phyloP scores from a whole-genome alignment of 2,329 filamentous ascomycete genomes.

The Talaromyces sp. region DNA sequence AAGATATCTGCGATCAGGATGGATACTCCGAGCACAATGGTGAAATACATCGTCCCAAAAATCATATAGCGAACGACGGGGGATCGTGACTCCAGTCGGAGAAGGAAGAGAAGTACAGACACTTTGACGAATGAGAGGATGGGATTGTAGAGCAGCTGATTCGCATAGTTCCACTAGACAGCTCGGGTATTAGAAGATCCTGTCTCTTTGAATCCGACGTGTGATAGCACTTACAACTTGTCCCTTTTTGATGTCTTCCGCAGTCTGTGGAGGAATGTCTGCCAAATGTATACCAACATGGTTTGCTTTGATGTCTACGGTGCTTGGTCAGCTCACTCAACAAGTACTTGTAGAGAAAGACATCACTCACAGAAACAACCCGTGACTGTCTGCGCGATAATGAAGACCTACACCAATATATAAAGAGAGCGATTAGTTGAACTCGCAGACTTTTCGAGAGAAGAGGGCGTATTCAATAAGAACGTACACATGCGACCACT shows the following conservation, averaged over 20 bases:
- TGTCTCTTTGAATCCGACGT: background rate
- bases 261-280: slow-evolving; percentile 1
- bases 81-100: slow-evolving; percentile 31
- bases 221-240: background rate
- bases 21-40: slow-evolving; percentile 23
- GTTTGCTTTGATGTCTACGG: background rate
- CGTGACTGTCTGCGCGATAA: background rate
- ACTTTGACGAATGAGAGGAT: slow-evolving; percentile 32
- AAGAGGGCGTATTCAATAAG: too few species aligned
- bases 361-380: background rate
- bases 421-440: background rate
- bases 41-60: slow-evolving; percentile 24
- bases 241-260: slow-evolving; percentile 26
- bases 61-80: slow-evolving; percentile 23
- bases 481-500: background rate
- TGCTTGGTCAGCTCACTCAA: background rate
- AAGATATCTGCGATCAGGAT: slow-evolving; percentile 32
- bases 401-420: background rate
- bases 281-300: background rate
- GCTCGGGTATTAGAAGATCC: background rate
- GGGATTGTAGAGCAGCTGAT: slow-evolving; percentile 34
- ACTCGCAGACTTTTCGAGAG: background rate
- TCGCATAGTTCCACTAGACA: slow-evolving; percentile 21
- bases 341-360: too few species aligned
- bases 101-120: slow-evolving; percentile 33